Evolutionary conservation across 768 basidiomycete genomes (phyloP), one percentile per base, ranked within the genome.

Genomic region (Podaxis carcinomalis): DNA sequence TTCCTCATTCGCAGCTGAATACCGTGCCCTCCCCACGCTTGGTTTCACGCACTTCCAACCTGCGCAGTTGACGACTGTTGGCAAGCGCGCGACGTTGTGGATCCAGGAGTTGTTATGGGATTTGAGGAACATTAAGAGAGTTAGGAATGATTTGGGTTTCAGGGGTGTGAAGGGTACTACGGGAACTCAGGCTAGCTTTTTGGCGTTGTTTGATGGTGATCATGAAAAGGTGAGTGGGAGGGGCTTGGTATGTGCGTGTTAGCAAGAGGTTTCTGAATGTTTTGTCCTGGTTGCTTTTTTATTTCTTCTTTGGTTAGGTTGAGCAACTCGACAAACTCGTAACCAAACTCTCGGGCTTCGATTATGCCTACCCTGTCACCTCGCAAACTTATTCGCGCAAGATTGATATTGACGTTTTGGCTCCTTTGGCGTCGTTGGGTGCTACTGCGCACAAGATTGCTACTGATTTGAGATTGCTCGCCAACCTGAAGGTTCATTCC

Each of bases 1-100:
- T 42, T 82, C 95, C 23, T 69, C 74, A 1, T 99, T 98, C 65
- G 95, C 97, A 5, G 78, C 83, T 40, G 81, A 95, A 68, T 88
- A 98, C 72, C 87, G 87, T 50, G 92, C 87, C 62, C 84, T 98
- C 40, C 95, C 97, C 0, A 94, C 95, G 0, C 83, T 99, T 35
- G 97, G 97, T 1, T 99, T 96, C 78, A 99, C 97, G 4, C 97
- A 99, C 73, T 99, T 95, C 80, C 97, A 99, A 74, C 95, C 97
- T 3, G 97, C 97, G 5, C 97, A 99, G 76, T 80, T 98, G 62
- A 98, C 96, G 0, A 99, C 97, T 2, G 96, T 99, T 28, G 97
- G 97, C 5, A 99, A 99, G 77, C 86, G 97, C 5, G 88, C 95
- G 0, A 97, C 95, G 0, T 77, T 98, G 27, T 99, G 97, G 97